Percentiles rank a stretch among this genome's conserved stretches.
Evolutionary conservation across 495 filamentous ascomycete genomes (phyloP).

Genomic region (Penicillium daleae): DNA sequence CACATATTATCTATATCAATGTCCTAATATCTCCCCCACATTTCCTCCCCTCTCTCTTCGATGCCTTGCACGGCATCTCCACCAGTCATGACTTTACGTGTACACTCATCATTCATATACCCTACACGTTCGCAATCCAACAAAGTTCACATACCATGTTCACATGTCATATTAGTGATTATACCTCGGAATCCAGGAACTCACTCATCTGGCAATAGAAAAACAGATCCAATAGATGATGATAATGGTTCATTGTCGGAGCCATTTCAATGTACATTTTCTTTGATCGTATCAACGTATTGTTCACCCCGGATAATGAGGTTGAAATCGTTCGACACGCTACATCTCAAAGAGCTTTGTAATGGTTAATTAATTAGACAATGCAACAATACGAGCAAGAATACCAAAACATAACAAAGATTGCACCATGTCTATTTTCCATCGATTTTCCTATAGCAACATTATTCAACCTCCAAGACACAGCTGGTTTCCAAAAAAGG

Average conservation of each 20-base stretch:
- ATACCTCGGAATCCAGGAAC: background rate
- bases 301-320: no score
- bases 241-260: background rate
- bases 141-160: background rate
- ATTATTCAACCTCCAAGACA: no score
- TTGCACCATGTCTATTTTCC: background rate
- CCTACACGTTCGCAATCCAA: slow-evolving; percentile 16
- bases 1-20: background rate
- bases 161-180: background rate
- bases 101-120: slow-evolving; percentile 35
- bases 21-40: background rate
- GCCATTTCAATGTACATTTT: background rate
- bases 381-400: no score
- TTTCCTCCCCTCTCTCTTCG: background rate
- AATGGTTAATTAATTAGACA: no score
- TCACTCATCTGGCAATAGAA: background rate
- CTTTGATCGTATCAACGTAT: background rate
- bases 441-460: no score
- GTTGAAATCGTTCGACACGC: no score
- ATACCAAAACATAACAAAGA: no score
- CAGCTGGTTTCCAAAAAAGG: no score
- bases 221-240: background rate
- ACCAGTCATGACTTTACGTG: slow-evolving; percentile 34
- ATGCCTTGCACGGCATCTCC: slow-evolving; percentile 9
- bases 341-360: no score